A percentile compares a stretch with the other conserved stretches of the same genome.
phyloP scores from a whole-genome alignment of 345 rosid species.

The Geranium rotundifolium region DNA sequence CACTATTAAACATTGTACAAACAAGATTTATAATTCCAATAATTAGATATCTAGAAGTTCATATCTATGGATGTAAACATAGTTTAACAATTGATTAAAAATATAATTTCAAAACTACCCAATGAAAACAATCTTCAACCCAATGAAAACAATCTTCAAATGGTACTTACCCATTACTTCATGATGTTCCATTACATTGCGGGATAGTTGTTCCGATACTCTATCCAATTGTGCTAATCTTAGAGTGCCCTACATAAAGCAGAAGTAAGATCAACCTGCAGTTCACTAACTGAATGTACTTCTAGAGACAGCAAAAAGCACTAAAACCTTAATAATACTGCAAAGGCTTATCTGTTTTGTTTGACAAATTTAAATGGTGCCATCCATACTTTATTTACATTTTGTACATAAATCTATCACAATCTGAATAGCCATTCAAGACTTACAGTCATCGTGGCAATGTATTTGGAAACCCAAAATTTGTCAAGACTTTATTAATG shows the following conservation, averaged over 20 bases:
- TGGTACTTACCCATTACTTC: constrained; percentile 88
- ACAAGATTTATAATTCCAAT: neutral
- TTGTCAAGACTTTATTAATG: no score
- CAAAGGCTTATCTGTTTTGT: neutral
- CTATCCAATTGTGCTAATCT: constrained; percentile 83
- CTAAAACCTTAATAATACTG: neutral
- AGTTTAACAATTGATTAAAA: neutral
- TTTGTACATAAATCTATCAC: no score
- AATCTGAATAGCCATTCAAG: no score
- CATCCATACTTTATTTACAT: neutral
- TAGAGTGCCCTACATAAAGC: constrained; percentile 58
- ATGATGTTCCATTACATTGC: constrained; percentile 88
- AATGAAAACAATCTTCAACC: constrained; percentile 5
- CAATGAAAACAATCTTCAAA: constrained; percentile 5
- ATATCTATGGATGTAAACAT: neutral
- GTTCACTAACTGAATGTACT: constrained; percentile 6
- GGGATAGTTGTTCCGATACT: constrained; percentile 69
- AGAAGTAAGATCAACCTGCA: constrained; percentile 4
- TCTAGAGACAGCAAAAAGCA: neutral
- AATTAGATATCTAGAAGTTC: neutral
- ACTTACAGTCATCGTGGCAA: no score
- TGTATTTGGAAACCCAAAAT: no score
- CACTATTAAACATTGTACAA: neutral
- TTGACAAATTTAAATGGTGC: neutral
- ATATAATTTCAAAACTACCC: neutral